Base-by-base conservation (phyloP, 2,329 filamentous ascomycete genomes). In the Penicillium sp. region DNA sequence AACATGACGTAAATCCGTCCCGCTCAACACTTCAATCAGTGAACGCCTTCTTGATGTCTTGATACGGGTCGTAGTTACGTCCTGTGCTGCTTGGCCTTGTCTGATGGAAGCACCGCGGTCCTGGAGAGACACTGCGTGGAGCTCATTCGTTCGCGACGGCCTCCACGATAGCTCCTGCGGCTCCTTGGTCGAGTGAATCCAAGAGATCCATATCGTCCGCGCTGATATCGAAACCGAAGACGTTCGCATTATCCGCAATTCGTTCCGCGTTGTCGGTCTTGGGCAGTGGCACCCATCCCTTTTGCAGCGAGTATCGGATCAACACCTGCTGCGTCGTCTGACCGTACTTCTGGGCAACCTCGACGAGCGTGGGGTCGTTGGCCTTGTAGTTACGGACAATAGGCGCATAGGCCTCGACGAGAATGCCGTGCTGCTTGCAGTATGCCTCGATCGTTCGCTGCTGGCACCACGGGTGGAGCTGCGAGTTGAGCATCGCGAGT, bases 11-110 rank as follows among this genome's bases (percentile, higher is more conserved):
- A 2, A 95, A 95, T 65, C 91, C 92, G 0, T 91, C 85, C 54
- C 78, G 93, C 31, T 80, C 88, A 20, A 96, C 91, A 0, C 73
- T 97, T 32, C 91, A 96, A 70, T 92, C 89, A 58, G 86, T 97
- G 4, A 96, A 97, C 69, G 88, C 88, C 47, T 95, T 89, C 62
- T 72, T 97, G 44, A 92, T 97, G 83, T 66, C 66, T 56, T 67
- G 54, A 65, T 23, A 38, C n/a, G 20, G 13, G 29, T n/a, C 27
- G 13, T 52, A 13, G 39, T 37, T 44, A 41, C 31, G 52, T 53
- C 10, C 28, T 42, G 20, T 31, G 23, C 47, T 25, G 28, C 45
- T 39, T 42, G 46, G 48, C 37, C n/a, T 37, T 29, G 27, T 42
- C 39, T 42, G 53, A 39, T 43, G 6, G 32, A 35, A 35, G 15